phyloP scores from a whole-genome alignment of 495 filamentous ascomycete genomes.

The Penicillium macrosclerotiorum region DNA sequence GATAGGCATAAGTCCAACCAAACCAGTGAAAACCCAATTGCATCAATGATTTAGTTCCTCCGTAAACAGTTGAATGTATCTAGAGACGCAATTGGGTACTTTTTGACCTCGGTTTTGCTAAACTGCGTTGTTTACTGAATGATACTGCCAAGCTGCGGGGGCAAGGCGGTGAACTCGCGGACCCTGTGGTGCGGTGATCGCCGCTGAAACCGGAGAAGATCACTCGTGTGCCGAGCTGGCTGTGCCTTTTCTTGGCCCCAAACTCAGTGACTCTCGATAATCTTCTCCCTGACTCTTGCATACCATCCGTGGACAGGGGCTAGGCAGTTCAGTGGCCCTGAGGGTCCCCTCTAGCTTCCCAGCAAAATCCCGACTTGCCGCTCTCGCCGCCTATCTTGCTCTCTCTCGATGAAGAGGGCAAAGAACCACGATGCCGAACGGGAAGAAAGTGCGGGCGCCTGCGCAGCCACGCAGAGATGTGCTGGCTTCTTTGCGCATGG shows the following conservation, averaged over 20 bases:
- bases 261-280: background rate
- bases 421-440: slow-evolving; percentile 55
- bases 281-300: background rate
- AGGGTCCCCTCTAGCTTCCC: background rate
- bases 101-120: no score
- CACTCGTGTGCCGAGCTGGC: slow-evolving; percentile 5
- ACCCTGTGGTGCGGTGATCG: slow-evolving; percentile 8
- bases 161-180: slow-evolving; percentile 7
- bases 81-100: no score
- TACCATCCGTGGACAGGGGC: background rate
- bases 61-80: no score
- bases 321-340: background rate
- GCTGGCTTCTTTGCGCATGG: slow-evolving; percentile 68
- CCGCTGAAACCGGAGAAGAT: slow-evolving; percentile 6
- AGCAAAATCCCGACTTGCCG: slow-evolving; percentile 6
- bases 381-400: slow-evolving; percentile 9
- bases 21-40: no score
- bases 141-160: background rate
- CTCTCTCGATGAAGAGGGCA: slow-evolving; percentile 33
- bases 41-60: no score
- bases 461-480: slow-evolving; percentile 57
- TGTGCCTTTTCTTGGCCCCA: no score
- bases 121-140: slow-evolving; percentile 1
- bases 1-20: no score
- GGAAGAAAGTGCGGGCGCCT: slow-evolving; percentile 56